A percentile compares a stretch with the other conserved stretches of the same genome.
Evolutionary conservation across 1,284 basidiomycete species (phyloP).

Genomic region (Malassezia nana): DNA sequence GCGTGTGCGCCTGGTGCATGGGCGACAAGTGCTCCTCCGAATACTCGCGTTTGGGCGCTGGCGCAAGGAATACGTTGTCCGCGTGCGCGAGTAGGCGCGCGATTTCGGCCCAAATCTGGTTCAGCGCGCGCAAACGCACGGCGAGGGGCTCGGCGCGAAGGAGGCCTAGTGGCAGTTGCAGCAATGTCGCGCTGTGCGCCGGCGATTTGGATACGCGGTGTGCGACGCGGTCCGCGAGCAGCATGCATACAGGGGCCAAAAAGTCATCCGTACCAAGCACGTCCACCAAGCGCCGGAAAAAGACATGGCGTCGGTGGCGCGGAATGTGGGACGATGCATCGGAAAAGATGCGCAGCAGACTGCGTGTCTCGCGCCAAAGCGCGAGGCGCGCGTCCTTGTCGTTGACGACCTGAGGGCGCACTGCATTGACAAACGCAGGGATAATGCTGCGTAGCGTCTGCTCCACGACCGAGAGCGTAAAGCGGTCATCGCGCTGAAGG

Average conservation of each 20-base stretch:
- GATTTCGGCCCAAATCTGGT: conserved; percentile 33
- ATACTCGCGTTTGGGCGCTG: conserved; percentile 30
- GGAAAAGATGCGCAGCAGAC: conserved; percentile 75
- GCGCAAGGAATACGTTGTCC: conserved; percentile 33
- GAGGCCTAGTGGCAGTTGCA: conserved; percentile 59
- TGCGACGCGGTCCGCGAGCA: conserved; percentile 69
- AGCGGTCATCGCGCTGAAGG: conserved; percentile 88
- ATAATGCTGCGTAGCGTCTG: conserved; percentile 89
- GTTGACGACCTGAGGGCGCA: conserved; percentile 52
- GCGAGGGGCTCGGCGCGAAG: conserved; percentile 56
- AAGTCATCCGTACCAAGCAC: conserved; percentile 73
- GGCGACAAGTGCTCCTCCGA: conserved; percentile 34
- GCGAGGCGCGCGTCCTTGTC: conserved; percentile 20
- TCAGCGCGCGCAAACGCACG: conserved; percentile 54
- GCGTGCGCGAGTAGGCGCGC: conserved; percentile 25
- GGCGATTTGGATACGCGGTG: conserved; percentile 65
- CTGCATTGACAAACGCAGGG: conserved; percentile 74
- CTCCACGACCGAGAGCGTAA: conserved; percentile 88
- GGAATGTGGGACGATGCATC: conserved; percentile 79
- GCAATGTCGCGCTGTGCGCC: conserved; percentile 37
- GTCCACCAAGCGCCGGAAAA: conserved; percentile 82
- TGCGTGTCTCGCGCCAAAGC: conserved; percentile 39
- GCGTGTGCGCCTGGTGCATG: conserved; percentile 28
- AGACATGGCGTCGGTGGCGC: conserved; percentile 73
- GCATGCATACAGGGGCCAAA: conserved; percentile 71